A percentile compares a stretch with the other conserved stretches of the same genome.
phyloP scores from a whole-genome alignment of 139 green algal species.

The Desmodesmus armatus region DNA sequence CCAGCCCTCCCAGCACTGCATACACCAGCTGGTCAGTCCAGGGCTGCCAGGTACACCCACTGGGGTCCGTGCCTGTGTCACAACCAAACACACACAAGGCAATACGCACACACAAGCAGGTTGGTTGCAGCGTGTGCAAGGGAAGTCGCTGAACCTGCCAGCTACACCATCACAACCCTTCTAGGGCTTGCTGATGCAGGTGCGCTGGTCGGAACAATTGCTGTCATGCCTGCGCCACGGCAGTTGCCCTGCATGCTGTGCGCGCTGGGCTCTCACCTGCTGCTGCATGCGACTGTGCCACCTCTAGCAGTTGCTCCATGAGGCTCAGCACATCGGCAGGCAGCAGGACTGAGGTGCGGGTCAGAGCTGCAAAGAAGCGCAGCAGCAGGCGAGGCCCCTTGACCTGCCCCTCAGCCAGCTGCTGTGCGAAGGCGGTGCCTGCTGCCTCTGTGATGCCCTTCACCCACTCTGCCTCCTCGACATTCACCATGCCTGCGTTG shows the following conservation, averaged over 20 bases:
- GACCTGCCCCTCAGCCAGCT: conserved; percentile 22
- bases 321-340: conserved; percentile 55
- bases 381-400: conserved; percentile 74
- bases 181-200: too few species aligned
- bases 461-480: conserved; percentile 47
- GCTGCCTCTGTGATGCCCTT: conserved; percentile 14
- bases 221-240: too few species aligned
- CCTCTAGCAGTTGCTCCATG: conserved; percentile 62
- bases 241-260: neutral
- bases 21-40: conserved; percentile 82
- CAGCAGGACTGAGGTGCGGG: conserved; percentile 64
- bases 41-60: conserved; percentile 77
- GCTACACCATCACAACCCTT: too few species aligned
- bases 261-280: conserved; percentile 24
- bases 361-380: conserved; percentile 73
- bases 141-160: too few species aligned
- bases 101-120: neutral
- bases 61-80: conserved; percentile 25
- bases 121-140: too few species aligned
- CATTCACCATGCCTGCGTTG: conserved; percentile 60
- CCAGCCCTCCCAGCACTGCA: conserved; percentile 70
- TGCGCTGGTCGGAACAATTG: too few species aligned
- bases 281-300: conserved; percentile 41
- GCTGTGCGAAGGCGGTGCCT: conserved; percentile 1
- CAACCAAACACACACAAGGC: neutral